phyloP scores from a whole-genome alignment of 1,139 yeast genomes.

The Taphrina deformans region DNA sequence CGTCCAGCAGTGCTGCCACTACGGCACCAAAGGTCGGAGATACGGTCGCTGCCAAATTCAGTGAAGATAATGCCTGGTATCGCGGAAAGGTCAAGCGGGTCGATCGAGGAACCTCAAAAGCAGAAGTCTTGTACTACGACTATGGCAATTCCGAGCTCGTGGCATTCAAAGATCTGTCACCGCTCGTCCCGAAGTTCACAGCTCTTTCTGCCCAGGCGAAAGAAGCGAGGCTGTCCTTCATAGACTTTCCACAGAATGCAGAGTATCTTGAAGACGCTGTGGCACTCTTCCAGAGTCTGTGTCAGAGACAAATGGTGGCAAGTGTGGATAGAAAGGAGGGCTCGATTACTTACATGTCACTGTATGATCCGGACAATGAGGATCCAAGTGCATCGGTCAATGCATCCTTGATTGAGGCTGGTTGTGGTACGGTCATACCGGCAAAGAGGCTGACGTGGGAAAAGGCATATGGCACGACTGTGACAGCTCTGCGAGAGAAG shows the following conservation, averaged over 20 bases:
- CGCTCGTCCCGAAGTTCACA: conserved; percentile 58
- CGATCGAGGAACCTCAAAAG: conserved; percentile 54
- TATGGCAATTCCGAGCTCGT: conserved; percentile 62
- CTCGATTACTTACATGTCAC: conserved; percentile 53
- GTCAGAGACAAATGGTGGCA: conserved; percentile 62
- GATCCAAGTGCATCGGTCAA: conserved; percentile 60
- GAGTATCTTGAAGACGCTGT: conserved; percentile 64
- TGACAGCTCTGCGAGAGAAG: conserved; percentile 44
- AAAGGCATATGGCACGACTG: conserved; percentile 40
- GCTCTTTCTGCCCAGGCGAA: conserved; percentile 59
- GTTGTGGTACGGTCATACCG: conserved; percentile 63
- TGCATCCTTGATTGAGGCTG: conserved; percentile 60
- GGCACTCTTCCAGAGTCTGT: conserved; percentile 57
- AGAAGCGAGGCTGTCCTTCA: conserved; percentile 57
- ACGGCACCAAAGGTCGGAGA: conserved; percentile 56
- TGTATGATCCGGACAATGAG: conserved; percentile 61
- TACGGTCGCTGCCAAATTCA: conserved; percentile 58
- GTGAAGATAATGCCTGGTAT: conserved; percentile 63
- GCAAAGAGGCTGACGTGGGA: conserved; percentile 48
- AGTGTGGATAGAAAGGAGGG: conserved; percentile 51
- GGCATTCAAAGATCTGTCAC: conserved; percentile 52
- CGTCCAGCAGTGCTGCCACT: conserved; percentile 8
- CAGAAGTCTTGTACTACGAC: conserved; percentile 63
- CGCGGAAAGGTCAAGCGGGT: conserved; percentile 49
- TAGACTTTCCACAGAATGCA: conserved; percentile 60